Evolutionary conservation across 441 rosid species (phyloP).

Genomic region (Croton laevigatus): DNA sequence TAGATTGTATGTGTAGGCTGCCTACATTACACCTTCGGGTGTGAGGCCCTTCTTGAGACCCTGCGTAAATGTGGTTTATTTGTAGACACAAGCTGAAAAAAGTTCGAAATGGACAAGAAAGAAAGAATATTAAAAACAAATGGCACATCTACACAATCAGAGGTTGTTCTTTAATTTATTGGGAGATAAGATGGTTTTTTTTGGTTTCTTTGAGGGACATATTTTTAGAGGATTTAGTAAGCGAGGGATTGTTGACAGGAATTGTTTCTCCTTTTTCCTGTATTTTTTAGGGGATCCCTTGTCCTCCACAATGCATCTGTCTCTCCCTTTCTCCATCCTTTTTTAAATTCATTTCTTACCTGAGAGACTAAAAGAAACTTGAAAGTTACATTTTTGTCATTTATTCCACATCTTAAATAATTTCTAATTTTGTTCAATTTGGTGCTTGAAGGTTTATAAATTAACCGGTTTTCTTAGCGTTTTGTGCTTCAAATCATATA

Average conservation of each 20-base stretch:
- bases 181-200: neutral
- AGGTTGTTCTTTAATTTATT: neutral
- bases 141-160: neutral
- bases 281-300: neutral
- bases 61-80: too few species aligned
- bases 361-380: neutral
- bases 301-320: neutral
- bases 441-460: slow-evolving; percentile 56
- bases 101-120: neutral
- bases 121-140: neutral
- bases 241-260: neutral
- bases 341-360: neutral
- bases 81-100: neutral
- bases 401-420: neutral
- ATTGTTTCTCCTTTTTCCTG: neutral
- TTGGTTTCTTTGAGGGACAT: neutral
- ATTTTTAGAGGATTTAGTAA: neutral
- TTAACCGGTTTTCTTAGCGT: slow-evolving; percentile 51
- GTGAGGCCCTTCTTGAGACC: too few species aligned
- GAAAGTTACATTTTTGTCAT: neutral
- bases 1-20: neutral
- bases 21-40: too few species aligned
- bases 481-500: slow-evolving; percentile 48
- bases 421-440: slow-evolving; percentile 11
- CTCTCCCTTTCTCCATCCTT: neutral